Conservation (phyloP, 2,329 filamentous ascomycete genomes). For the Curvularia sp. region DNA sequence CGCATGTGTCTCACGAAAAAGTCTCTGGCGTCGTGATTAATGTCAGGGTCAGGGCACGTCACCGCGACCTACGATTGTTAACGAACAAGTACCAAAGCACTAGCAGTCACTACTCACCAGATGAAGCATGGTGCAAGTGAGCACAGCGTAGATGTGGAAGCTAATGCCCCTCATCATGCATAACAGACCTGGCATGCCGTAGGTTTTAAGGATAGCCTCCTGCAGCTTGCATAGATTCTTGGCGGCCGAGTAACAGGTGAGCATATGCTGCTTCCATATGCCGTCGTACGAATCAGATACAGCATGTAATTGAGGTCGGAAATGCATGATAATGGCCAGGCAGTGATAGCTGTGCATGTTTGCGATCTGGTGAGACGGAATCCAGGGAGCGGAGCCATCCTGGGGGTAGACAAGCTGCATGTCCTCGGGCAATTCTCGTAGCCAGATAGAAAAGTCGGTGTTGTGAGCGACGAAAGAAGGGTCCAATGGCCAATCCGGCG, state of each 20-base stretch:
- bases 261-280: slow-evolving; percentile 87
- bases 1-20: slow-evolving; percentile 96
- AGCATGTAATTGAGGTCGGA: slow-evolving; percentile 79
- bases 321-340: slow-evolving; percentile 82
- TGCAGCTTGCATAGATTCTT: slow-evolving; percentile 86
- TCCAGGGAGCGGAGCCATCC: slow-evolving; percentile 81
- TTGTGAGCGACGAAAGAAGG: slow-evolving; percentile 83
- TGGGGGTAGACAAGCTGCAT: slow-evolving; percentile 78
- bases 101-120: slow-evolving; percentile 69
- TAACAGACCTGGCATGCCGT: slow-evolving; percentile 79
- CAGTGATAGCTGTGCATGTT: slow-evolving; percentile 92
- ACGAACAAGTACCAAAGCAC: not conserved
- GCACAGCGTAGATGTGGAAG: slow-evolving; percentile 90
- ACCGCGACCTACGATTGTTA: slow-evolving; percentile 75
- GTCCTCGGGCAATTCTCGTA: slow-evolving; percentile 78
- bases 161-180: slow-evolving; percentile 95
- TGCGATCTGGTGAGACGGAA: slow-evolving; percentile 85
- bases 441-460: slow-evolving; percentile 76
- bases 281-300: slow-evolving; percentile 80
- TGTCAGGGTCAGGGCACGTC: slow-evolving; percentile 88
- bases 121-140: slow-evolving; percentile 92
- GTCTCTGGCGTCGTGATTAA: slow-evolving; percentile 82
- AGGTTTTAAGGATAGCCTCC: slow-evolving; percentile 79
- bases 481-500: slow-evolving; percentile 85
- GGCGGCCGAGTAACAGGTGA: slow-evolving; percentile 82